Evolutionary conservation across 495 filamentous ascomycete species (phyloP).

Genomic region (Talaromyces trachyspermus): DNA sequence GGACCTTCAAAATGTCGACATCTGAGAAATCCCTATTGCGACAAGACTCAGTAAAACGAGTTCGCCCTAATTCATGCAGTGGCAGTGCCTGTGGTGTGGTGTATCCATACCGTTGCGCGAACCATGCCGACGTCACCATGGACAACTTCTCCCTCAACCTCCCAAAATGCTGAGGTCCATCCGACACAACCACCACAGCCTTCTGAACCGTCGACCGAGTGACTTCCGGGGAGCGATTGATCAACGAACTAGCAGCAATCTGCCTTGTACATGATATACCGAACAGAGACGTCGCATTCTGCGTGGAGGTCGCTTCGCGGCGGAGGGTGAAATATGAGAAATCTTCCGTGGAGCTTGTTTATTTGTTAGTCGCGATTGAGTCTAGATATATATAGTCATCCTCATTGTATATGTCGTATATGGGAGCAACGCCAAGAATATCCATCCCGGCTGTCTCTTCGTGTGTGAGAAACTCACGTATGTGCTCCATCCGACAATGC

Average conservation of each 20-base stretch:
- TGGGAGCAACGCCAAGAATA: neutral
- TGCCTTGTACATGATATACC: constrained; percentile 94
- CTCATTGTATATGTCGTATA: neutral
- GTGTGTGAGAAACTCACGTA: constrained; percentile 50
- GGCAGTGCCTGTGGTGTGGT: constrained; percentile 45
- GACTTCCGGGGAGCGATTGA: constrained; percentile 76
- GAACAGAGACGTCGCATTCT: constrained; percentile 78
- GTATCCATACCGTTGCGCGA: constrained; percentile 77
- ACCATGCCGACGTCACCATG: constrained; percentile 92
- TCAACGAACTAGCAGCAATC: constrained; percentile 69
- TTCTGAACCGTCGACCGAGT: constrained; percentile 96
- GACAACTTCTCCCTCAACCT: constrained; percentile 75
- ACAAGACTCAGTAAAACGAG: no score
- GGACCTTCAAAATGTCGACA: constrained; percentile 61
- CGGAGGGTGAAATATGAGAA: constrained; percentile 97
- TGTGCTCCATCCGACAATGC: constrained; percentile 95
- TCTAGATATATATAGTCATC: no score
- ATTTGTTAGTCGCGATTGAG: no score
- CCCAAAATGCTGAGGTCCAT: constrained; percentile 74
- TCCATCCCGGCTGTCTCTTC: no score
- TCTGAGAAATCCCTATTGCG: constrained; percentile 70
- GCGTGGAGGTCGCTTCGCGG: constrained; percentile 49
- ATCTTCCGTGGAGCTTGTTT: constrained; percentile 77
- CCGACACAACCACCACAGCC: constrained; percentile 93
- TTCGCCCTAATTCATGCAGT: constrained; percentile 10